A percentile compares a stretch with the other conserved stretches of the same genome.
Evolutionary conservation across 2,329 filamentous ascomycete genomes (phyloP).

Genomic region (Colletotrichum sp.): DNA sequence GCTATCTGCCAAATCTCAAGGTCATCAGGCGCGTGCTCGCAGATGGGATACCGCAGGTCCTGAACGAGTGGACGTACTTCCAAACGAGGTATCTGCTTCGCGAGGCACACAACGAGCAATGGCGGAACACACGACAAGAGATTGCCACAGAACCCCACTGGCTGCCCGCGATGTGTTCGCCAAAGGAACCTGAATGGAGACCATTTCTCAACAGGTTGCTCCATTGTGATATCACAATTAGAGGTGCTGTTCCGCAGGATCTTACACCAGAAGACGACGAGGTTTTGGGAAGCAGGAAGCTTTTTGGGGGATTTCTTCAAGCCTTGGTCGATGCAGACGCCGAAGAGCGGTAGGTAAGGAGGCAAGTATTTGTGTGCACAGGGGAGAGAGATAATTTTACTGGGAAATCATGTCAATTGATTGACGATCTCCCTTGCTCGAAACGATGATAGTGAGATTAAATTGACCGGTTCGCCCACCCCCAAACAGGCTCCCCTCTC

Average conservation of each 20-base stretch:
- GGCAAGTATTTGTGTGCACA: background rate
- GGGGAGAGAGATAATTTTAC: background rate
- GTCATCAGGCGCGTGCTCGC: background rate
- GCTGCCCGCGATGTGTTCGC: background rate
- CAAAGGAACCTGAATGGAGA: background rate
- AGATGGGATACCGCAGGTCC: rapidly evolving
- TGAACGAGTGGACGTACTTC: background rate
- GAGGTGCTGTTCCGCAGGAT: background rate
- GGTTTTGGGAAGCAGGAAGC: background rate
- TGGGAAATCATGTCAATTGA: background rate
- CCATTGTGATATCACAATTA: background rate
- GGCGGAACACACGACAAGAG: rapidly evolving
- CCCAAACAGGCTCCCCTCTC: background rate
- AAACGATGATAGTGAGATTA: background rate
- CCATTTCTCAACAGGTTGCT: background rate
- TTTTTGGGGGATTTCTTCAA: background rate
- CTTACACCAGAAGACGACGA: background rate
- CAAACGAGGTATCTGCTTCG: background rate
- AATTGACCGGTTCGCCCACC: background rate
- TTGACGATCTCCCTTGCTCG: background rate
- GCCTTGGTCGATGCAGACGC: background rate
- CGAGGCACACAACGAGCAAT: background rate
- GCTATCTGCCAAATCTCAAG: background rate
- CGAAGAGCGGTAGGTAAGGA: background rate
- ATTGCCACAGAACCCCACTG: background rate